Evolutionary conservation across 352 stramenopile genomes (phyloP).

Genomic region (Phytophthora tentaculata): DNA sequence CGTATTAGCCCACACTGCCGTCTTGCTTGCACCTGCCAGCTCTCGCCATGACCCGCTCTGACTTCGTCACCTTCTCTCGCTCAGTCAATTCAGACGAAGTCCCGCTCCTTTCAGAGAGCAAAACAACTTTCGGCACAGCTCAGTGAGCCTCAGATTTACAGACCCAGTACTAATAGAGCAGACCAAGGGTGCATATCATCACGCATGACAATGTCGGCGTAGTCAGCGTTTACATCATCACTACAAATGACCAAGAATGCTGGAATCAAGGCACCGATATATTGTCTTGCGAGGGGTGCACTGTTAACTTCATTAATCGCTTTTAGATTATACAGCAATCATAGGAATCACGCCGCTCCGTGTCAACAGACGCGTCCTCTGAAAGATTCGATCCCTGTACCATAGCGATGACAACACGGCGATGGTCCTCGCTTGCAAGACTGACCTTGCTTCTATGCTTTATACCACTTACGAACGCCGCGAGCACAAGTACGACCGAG

Average conservation of each 20-base stretch:
- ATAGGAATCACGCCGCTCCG: too few species aligned
- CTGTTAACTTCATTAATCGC: conserved; percentile 19
- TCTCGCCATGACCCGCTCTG: conserved; percentile 27
- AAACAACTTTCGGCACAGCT: conserved; percentile 22
- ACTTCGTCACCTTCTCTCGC: conserved; percentile 16
- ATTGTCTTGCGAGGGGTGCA: neutral
- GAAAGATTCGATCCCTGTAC: conserved; percentile 15
- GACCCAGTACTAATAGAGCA: conserved; percentile 9
- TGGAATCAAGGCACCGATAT: neutral
- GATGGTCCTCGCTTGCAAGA: conserved; percentile 5
- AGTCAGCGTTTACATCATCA: conserved; percentile 1
- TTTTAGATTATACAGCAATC: too few species aligned
- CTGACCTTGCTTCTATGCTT: neutral
- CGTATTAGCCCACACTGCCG: conserved; percentile 9
- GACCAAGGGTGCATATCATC: neutral
- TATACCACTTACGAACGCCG: neutral
- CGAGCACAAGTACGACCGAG: conserved; percentile 12
- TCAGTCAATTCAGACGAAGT: conserved; percentile 35
- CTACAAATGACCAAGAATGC: neutral
- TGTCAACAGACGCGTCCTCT: conserved; percentile 27
- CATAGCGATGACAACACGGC: conserved; percentile 12
- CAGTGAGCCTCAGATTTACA: conserved; percentile 1
- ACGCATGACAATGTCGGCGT: conserved; percentile 4
- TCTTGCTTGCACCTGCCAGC: conserved; percentile 23
- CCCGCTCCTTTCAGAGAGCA: conserved; percentile 22